Base-by-base conservation (phyloP, 1,139 yeast species). In the Sugiyamaella grinbergsii region DNA sequence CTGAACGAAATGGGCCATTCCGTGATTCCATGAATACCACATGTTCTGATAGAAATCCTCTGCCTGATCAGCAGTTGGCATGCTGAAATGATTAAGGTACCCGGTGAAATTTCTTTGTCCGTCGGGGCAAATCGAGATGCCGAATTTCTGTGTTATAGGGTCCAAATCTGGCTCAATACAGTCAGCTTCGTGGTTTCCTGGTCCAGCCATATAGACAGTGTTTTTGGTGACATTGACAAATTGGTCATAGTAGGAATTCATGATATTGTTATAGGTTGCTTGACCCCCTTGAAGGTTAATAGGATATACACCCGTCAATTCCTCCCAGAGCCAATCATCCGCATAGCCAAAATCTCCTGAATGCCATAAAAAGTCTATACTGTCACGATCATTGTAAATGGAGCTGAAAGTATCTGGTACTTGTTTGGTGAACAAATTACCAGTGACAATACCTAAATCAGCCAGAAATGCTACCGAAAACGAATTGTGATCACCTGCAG, bases 131-230 rank as follows among this genome's bases (percentile, higher is more conserved):
- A 62, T 52, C 20, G 54, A 42, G 26, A 59, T 38, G 32, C 47
- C 47, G 49, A 49, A 55, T 5, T 47, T 46, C 33, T 52, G 44
- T 20, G 54, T 49, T n/a, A 47, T n/a, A 19, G 41, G 7, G 15
- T 42, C 49, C n/a, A 51, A 41, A 41, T 55, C 54, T 13, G 52
- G 53, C 42, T 54, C 53, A 42, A 56, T 55, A 46, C 67, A 63
- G 50, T 60, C 57, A 16, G 64, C 56, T 44, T 63, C 67, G 45
- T 63, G 67, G 50, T 63, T 63, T 29, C 67, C 67, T 10, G 67
- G 67, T 8, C 60, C 60, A 11, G 59, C 61, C 66, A 63, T 61
- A 43, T 63, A 63, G 3, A 63, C 61, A 24, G 54, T 55, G 38
- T 47, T 39, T 24, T 56, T 51, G 31, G 63, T 58, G 23, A 63